Evolutionary conservation across 345 rosid species (phyloP).

Genomic region (Hirschfeldia incana): DNA sequence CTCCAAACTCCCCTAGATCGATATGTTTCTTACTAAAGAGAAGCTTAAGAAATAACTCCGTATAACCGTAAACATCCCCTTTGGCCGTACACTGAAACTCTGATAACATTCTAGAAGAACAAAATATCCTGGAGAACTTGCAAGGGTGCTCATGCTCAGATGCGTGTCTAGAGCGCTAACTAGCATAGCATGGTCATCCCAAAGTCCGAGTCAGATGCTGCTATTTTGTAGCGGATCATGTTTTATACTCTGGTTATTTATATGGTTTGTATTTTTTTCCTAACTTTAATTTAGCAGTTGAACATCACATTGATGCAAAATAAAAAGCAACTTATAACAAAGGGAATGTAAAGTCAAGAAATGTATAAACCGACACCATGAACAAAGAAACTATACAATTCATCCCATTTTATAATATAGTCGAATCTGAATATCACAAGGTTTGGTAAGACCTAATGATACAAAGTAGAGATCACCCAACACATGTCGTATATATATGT

Average conservation of each 20-base stretch:
- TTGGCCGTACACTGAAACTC: constrained; percentile 95
- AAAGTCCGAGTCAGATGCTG: constrained; percentile 56
- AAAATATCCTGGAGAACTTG: constrained; percentile 88
- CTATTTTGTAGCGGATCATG: too few species aligned
- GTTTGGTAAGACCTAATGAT: not conserved
- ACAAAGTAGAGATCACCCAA: not conserved
- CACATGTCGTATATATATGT: constrained; percentile 3
- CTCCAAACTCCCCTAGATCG: constrained; percentile 75
- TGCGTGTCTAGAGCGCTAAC: constrained; percentile 90
- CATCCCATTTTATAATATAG: not conserved
- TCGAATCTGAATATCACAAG: not conserved
- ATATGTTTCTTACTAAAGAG: constrained; percentile 90
- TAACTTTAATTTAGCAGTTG: constrained; percentile 3
- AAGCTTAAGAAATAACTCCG: constrained; percentile 91
- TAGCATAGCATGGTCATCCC: constrained; percentile 94
- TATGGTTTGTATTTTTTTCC: too few species aligned
- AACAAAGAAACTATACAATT: not conserved
- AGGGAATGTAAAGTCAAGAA: not conserved
- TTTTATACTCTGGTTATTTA: too few species aligned
- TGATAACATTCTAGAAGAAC: constrained; percentile 96
- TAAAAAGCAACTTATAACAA: not conserved
- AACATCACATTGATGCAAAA: constrained; percentile 28
- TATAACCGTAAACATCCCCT: constrained; percentile 94
- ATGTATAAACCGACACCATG: not conserved
- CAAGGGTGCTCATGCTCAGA: constrained; percentile 93